phyloP scores from a whole-genome alignment of 2,329 filamentous ascomycete genomes.

The Pyricularia grisea region DNA sequence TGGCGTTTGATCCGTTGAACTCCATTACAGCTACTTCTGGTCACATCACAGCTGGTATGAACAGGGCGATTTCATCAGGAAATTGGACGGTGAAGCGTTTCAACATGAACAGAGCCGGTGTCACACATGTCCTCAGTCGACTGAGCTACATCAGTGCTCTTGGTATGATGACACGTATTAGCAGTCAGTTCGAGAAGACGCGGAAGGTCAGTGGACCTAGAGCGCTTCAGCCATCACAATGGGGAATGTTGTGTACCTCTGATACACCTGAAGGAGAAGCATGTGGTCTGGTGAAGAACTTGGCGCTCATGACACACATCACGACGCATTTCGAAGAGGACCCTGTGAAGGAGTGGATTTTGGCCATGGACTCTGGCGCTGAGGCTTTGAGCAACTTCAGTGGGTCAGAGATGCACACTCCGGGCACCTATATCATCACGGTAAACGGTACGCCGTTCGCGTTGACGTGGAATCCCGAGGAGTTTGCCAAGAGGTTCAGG shows the following conservation, averaged over 20 bases:
- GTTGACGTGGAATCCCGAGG: conserved; percentile 74
- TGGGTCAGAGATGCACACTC: conserved; percentile 77
- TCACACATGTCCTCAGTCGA: conserved; percentile 91
- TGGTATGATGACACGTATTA: conserved; percentile 99
- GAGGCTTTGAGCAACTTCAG: conserved; percentile 60
- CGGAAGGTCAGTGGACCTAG: conserved; percentile 92
- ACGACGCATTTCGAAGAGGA: conserved; percentile 93
- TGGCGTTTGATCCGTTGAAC: conserved; percentile 77
- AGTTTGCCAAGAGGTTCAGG: conserved; percentile 78
- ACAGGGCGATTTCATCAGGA: conserved; percentile 90
- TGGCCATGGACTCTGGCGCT: conserved; percentile 77
- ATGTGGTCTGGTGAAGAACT: conserved; percentile 94
- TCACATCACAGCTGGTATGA: conserved; percentile 86
- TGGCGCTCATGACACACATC: conserved; percentile 98
- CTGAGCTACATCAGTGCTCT: conserved; percentile 94
- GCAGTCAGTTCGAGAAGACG: conserved; percentile 97
- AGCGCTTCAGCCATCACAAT: conserved; percentile 93
- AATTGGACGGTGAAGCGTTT: conserved; percentile 99
- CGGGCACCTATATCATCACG: conserved; percentile 81
- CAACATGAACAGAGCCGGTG: conserved; percentile 94
- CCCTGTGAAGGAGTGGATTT: conserved; percentile 78
- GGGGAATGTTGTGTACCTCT: conserved; percentile 94
- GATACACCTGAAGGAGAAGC: conserved; percentile 98
- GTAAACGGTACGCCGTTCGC: conserved; percentile 94
- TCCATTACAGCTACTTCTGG: conserved; percentile 79